Evolutionary conservation across 768 basidiomycete species (phyloP), one percentile per base, ranked within the genome.

Genomic region (Pulveroboletus frians): DNA sequence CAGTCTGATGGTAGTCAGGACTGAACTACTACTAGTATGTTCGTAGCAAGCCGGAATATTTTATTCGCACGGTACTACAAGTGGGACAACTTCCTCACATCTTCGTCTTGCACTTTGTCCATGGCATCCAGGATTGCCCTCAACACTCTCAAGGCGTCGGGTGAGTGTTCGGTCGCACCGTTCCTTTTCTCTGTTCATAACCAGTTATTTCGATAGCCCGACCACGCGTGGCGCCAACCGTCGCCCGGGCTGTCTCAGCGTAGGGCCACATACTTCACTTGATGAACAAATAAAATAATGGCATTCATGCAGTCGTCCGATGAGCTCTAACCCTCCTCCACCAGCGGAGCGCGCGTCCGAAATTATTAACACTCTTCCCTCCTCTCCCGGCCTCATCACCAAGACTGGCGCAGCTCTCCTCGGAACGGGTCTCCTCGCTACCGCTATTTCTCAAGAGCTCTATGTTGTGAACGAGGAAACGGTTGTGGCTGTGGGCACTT

Each of bases 391-490:
- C 66, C 77, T 96, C 70, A 78, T 94, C 76, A 92, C 92, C 67
- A 99, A 99, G 76, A 94, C 93, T 39, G 92, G 93, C 54, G 81
- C 88, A 45, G 87, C 92, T 62, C 76, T 97, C 63, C 83, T 97
- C 46, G 92, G 92, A 63, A 89, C 91, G 14, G 92, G 90, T 62
- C 75, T 90, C 52, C 73, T 85, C 48, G 95, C 94, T 14, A 80
- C 92, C 6, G 94, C 93, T 64, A 93, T 98, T 71, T 95, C 92
- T 13, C 88, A 92, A 66, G 94, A 99, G 72, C 83, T 98, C 43
- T 97, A 97, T 64, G 95, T 99, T 52, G 82, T 95, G 63, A 96
- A 96, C 69, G 94, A 97, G 70, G 96, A 98, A 76, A 84, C 89
- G 20, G 85, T 97, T 56, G 77, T 98, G 39, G 82, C 90, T 31